Conservation (phyloP, 202 grass and related monocot species). For the Schoenoplectus tabernaemontani region DNA sequence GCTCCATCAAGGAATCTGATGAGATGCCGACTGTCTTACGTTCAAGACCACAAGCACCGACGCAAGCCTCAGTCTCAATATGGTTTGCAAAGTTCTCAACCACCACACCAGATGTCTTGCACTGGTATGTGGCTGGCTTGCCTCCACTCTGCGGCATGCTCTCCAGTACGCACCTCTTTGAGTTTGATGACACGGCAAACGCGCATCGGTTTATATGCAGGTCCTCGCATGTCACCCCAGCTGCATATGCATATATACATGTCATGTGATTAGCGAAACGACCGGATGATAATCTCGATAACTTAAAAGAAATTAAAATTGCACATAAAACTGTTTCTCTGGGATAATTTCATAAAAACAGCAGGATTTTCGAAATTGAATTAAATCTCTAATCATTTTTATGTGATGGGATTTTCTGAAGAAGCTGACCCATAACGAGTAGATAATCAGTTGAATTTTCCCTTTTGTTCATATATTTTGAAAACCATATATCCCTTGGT, state of each 20-base stretch:
- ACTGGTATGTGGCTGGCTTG: constrained; percentile 38
- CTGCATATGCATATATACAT: constrained; percentile 19
- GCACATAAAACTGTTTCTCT: neutral
- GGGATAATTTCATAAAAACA: neutral
- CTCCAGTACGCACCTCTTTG: constrained; percentile 65
- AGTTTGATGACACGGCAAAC: constrained; percentile 54
- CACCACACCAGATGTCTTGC: constrained; percentile 58
- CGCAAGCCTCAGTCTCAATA: constrained; percentile 58
- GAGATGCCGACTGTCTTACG: constrained; percentile 66
- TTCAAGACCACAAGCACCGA: constrained; percentile 48
- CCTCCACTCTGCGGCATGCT: constrained; percentile 32
- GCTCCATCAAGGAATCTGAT: constrained; percentile 56
- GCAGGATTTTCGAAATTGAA: neutral
- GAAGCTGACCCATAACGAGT: no score
- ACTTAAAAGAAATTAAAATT: neutral
- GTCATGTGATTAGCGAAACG: neutral
- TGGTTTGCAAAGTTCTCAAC: constrained; percentile 29
- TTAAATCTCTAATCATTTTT: no score
- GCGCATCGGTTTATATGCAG: constrained; percentile 50
- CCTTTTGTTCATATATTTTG: neutral
- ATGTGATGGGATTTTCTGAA: no score
- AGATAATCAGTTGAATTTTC: neutral
- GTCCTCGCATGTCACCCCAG: constrained; percentile 47
- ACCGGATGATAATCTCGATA: neutral
- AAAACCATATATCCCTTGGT: neutral